phyloP scores from a whole-genome alignment of 139 green algal species.

The Spirogloea muscicola region DNA sequence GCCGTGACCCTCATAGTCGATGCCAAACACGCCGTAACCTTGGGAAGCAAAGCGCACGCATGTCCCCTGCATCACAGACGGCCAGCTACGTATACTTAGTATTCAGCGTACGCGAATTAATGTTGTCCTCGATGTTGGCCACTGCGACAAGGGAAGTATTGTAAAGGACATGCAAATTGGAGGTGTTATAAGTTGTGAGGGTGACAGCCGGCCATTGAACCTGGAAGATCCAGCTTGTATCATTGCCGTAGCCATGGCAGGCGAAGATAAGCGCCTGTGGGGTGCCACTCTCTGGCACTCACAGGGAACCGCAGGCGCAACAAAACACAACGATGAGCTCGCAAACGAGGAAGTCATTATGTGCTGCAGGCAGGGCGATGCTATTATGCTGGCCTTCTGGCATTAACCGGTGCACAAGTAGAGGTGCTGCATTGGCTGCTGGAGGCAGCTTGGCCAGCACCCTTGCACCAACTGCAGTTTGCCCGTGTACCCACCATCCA shows the following conservation, averaged over 20 bases:
- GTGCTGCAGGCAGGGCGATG: too few species aligned
- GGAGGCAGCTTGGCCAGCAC: too few species aligned
- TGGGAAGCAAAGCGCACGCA: conserved; percentile 12
- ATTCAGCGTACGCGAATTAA: too few species aligned
- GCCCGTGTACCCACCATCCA: too few species aligned
- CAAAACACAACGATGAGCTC: neutral
- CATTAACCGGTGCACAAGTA: too few species aligned
- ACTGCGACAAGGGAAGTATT: neutral
- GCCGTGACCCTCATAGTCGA: conserved; percentile 42
- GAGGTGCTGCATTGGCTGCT: too few species aligned
- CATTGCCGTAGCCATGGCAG: conserved; percentile 38
- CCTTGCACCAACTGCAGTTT: too few species aligned
- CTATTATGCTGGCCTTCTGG: too few species aligned
- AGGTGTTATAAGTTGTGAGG: neutral
- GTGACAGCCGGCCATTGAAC: neutral
- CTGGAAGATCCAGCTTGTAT: conserved; percentile 22
- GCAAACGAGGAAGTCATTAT: too few species aligned
- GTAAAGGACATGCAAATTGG: neutral
- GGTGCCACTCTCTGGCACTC: neutral
- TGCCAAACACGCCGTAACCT: conserved; percentile 16
- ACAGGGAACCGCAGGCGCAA: neutral
- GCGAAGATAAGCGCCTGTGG: conserved; percentile 19
- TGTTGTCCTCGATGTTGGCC: too few species aligned
- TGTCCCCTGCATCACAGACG: conserved; percentile 9
- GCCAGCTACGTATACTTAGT: too few species aligned